phyloP scores from a whole-genome alignment of 371 early-diverging fungal genomes.

The Chytridiales sp. region DNA sequence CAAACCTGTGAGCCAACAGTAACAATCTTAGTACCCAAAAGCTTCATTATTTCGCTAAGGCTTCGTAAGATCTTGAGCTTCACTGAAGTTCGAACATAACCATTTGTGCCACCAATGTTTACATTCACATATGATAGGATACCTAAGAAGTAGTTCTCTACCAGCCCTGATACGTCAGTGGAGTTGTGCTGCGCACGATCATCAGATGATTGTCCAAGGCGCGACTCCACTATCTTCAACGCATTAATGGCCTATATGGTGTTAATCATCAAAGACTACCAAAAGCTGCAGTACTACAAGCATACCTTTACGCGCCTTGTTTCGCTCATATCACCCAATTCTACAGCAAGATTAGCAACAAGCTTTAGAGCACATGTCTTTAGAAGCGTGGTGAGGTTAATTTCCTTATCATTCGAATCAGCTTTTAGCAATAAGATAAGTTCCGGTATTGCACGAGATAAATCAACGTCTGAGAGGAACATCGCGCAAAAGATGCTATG shows the following conservation, averaged over 20 bases:
- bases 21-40: conserved; percentile 28
- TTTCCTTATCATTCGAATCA: conserved; percentile 5
- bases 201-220: conserved; percentile 4
- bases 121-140: conserved; percentile 52
- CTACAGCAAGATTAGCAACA: conserved; percentile 33
- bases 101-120: conserved; percentile 19
- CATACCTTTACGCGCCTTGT: conserved; percentile 16
- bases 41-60: conserved; percentile 28
- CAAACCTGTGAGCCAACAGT: conserved; percentile 34
- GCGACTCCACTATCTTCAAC: conserved; percentile 8
- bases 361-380: conserved; percentile 25
- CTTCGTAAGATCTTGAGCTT: conserved; percentile 27
- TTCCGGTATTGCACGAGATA: neutral
- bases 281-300: neutral
- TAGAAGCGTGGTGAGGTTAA: conserved; percentile 20
- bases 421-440: conserved; percentile 17
- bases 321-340: conserved; percentile 32
- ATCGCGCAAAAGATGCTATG: conserved; percentile 34
- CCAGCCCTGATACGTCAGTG: conserved; percentile 32
- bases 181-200: neutral
- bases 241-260: conserved; percentile 22
- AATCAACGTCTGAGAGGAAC: conserved; percentile 27
- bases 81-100: conserved; percentile 1
- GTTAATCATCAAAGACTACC: conserved; percentile 2
- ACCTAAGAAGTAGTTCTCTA: conserved; percentile 47